Evolutionary conservation across 2,329 filamentous ascomycete species (phyloP).

Genomic region (Colletotrichum echinochloae): DNA sequence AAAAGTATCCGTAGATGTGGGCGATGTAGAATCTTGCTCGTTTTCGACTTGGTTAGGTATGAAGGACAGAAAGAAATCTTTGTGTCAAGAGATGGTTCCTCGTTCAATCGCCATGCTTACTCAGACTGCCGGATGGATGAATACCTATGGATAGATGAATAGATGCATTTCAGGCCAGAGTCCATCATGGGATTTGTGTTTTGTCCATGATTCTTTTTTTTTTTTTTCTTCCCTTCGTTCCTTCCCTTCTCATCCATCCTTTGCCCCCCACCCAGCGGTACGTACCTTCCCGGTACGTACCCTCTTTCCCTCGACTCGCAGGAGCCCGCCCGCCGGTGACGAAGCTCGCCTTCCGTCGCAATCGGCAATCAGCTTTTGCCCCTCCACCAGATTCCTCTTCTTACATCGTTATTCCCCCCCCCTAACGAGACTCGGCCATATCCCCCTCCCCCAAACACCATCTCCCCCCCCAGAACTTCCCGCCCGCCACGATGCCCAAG

Average conservation of each 20-base stretch:
- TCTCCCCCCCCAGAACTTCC: too few relatives aligned
- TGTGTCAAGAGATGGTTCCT: too few relatives aligned
- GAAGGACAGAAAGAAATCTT: neutral
- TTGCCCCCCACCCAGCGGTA: neutral
- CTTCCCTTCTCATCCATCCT: too few relatives aligned
- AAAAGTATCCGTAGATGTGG: too few relatives aligned
- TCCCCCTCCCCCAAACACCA: too few relatives aligned
- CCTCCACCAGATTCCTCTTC: neutral
- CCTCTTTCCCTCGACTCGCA: neutral
- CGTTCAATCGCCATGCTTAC: neutral
- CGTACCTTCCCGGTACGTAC: neutral
- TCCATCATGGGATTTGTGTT: neutral
- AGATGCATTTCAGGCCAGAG: neutral
- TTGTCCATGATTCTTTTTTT: neutral
- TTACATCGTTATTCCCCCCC: neutral
- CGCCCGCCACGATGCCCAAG: constrained; percentile 48
- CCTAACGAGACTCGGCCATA: neutral
- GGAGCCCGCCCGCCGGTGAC: neutral
- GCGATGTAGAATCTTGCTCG: too few relatives aligned
- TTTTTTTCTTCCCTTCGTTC: neutral
- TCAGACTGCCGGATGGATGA: too few relatives aligned
- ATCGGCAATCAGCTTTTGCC: constrained; percentile 14
- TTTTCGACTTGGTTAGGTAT: neutral
- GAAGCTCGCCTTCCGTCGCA: constrained; percentile 17
- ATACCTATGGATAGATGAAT: too few relatives aligned